Base-by-base conservation (phyloP, 768 basidiomycete species). In the Glaciozyma antarctica region DNA sequence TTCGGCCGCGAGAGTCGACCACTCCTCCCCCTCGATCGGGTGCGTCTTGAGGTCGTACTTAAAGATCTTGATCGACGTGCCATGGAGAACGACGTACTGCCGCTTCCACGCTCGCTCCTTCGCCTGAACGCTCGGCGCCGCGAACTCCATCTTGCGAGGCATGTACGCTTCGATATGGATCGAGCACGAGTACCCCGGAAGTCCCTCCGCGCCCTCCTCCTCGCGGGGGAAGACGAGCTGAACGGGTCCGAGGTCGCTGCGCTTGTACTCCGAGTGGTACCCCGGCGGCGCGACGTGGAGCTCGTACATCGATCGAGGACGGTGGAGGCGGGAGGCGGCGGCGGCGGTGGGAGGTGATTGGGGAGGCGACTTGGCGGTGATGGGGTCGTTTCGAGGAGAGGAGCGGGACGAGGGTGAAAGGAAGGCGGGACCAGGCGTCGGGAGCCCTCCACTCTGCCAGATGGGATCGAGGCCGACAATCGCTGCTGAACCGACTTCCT, bases 101-200 rank as follows among this genome's bases (percentile, higher is more conserved):
- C 88, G 80, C 65, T 88, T 83, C 95, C 95, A 99, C 74, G 90
- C 89, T 54, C 95, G 80, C 75, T 98, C 93, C 74, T 81, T 83
- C 10, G 93, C 86, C 76, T 94, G 89, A 3, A 89, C 80, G 10
- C 92, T 92, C 0, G 92, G 90, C 16, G 81, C 77, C 6, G 78
- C 79, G 74, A 99, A 98, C 79, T 99, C 95, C 85, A 92, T 83
- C 80, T 99, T 99, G 55, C 88, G 84, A 2, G 87, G 87, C 79
- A 99, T 82, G 61, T 85, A 81, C 5, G 86, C 89, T 44, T 83
- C 81, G 72, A 97, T 83, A 73, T 88, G 85, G 22, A 98, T 82
- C 21, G 80, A 77, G 77, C 95, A 97, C 66, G 82, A 82, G 76
- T 99, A 99, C 8, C 75, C 49, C 0, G 95, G 95, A 1, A 99